Evolutionary conservation across 2,329 filamentous ascomycete species (phyloP).

Genomic region (Nemania diffusa): DNA sequence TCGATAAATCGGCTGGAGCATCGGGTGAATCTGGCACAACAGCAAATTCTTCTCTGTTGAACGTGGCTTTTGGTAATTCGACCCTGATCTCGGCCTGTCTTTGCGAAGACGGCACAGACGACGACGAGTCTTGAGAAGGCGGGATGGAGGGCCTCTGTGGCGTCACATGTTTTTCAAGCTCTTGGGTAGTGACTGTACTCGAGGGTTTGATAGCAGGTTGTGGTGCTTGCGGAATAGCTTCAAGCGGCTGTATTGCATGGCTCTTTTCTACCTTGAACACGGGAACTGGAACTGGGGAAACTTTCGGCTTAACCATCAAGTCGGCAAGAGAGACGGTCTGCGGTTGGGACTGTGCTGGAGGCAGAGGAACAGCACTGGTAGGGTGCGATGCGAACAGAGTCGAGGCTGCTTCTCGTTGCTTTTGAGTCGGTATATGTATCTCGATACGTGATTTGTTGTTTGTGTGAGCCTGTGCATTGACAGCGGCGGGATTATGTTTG

Average conservation of each 20-base stretch:
- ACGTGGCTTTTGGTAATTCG: constrained; percentile 56
- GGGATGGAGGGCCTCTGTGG: constrained; percentile 20
- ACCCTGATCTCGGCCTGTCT: constrained; percentile 55
- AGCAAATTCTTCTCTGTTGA: constrained; percentile 65
- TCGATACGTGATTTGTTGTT: constrained; percentile 47
- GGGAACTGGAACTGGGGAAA: constrained; percentile 33
- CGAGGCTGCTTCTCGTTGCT: constrained; percentile 41
- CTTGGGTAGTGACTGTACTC: constrained; percentile 9
- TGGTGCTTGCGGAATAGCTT: constrained; percentile 20
- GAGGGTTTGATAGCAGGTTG: constrained; percentile 14
- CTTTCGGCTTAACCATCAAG: constrained; percentile 44
- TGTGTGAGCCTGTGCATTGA: constrained; percentile 47
- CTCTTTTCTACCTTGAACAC: constrained; percentile 38
- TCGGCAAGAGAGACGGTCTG: constrained; percentile 48
- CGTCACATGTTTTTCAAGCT: constrained; percentile 27
- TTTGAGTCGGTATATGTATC: constrained; percentile 45
- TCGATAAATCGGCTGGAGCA: constrained; percentile 60
- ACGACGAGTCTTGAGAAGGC: constrained; percentile 22
- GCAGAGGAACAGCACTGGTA: constrained; percentile 21
- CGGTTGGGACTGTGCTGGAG: constrained; percentile 39
- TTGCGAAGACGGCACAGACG: constrained; percentile 33
- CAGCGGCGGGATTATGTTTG: constrained; percentile 55
- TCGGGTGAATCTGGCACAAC: constrained; percentile 60
- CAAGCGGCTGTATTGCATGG: constrained; percentile 26
- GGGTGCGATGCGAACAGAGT: constrained; percentile 37